Evolutionary conservation across 192 early-diverging fungal genomes (phyloP), one percentile per base, ranked within the genome.

Genomic region (Glomus cerebriforme): DNA sequence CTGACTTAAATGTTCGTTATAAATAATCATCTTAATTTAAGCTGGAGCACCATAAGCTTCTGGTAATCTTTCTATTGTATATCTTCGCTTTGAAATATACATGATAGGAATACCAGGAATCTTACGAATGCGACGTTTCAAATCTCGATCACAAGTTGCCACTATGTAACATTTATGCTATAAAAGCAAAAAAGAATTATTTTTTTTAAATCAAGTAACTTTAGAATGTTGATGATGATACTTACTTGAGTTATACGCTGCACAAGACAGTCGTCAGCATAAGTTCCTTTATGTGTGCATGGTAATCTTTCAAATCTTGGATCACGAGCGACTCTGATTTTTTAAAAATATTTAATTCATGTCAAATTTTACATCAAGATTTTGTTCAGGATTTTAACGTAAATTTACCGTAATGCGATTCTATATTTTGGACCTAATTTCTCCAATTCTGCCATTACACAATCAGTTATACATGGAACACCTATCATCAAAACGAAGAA

Each of bases 241-340:
- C 24, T 93, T 37, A 67, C 77, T 45, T 78, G 77, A 12, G 39
- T 70, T 35, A 99, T 88, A 15, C 98, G 86, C 70, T 97, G 89
- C 3, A 98, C 96, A 73, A 99, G 87, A 81, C 98, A 99, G 88
- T 99, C 98, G 89, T 99, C 98, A 13, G 98, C 98, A 89, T 99
- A 99, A 1, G 96, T 97, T 47, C 98, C 97, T 76, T 95, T 97
- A 84, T 99, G 98, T 65, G 96, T 91, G 85, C 98, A 98, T 22
- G 96, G 93, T 69, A 99, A 84, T 15, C 97, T 86, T 77, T 98
- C 97, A 81, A 99, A 99, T 60, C 98, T 87, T n/a, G 97, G 97
- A 82, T 99, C 98, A 17, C 98, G 89, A 1, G 98, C 98, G 32
- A 96, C 90, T 27, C 93, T 92, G 68, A 34, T 68, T 59, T 17